Percentiles rank a stretch among this genome's conserved stretches.
phyloP scores from a whole-genome alignment of 495 filamentous ascomycete species.

The Lichenothelia convexa region DNA sequence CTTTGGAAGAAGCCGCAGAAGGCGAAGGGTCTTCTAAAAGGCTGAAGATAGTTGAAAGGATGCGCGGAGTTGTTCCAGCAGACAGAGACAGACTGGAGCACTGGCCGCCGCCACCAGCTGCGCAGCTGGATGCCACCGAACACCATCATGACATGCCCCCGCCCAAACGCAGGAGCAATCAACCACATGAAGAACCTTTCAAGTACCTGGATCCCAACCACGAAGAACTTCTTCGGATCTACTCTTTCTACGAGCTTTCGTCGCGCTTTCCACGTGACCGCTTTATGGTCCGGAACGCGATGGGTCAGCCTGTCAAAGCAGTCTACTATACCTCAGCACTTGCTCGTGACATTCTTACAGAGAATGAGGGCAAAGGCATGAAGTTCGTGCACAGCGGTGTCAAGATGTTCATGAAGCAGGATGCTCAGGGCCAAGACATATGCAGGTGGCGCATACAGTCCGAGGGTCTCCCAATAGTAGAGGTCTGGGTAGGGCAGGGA shows the following conservation, averaged over 20 bases:
- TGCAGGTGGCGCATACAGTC: constrained; percentile 91
- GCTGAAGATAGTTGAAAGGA: constrained; percentile 23
- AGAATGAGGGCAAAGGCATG: constrained; percentile 75
- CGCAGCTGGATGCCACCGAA: constrained; percentile 23
- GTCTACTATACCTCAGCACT: constrained; percentile 91
- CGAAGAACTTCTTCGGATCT: constrained; percentile 53
- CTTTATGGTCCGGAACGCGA: constrained; percentile 88
- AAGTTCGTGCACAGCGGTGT: constrained; percentile 94
- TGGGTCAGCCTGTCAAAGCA: constrained; percentile 62
- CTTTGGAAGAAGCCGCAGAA: constrained; percentile 19
- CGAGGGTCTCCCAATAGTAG: constrained; percentile 73
- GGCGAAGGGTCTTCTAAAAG: constrained; percentile 21
- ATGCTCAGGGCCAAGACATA: constrained; percentile 63
- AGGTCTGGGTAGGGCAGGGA: constrained; percentile 68
- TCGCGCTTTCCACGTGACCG: constrained; percentile 69
- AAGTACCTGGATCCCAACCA: constrained; percentile 64
- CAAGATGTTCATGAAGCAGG: constrained; percentile 97
- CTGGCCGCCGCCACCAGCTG: constrained; percentile 19
- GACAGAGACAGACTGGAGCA: constrained; percentile 2
- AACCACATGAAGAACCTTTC: constrained; percentile 69
- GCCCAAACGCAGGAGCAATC: constrained; percentile 19
- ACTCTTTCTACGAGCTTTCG: constrained; percentile 64
- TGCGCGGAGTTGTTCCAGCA: constrained; percentile 30
- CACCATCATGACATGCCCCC: constrained; percentile 6
- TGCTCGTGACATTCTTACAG: constrained; percentile 57